Evolutionary conservation across 176 grass and related monocot species (phyloP), one percentile per base, ranked within the genome.

Genomic region (barley (Hordeum vulgare)): DNA sequence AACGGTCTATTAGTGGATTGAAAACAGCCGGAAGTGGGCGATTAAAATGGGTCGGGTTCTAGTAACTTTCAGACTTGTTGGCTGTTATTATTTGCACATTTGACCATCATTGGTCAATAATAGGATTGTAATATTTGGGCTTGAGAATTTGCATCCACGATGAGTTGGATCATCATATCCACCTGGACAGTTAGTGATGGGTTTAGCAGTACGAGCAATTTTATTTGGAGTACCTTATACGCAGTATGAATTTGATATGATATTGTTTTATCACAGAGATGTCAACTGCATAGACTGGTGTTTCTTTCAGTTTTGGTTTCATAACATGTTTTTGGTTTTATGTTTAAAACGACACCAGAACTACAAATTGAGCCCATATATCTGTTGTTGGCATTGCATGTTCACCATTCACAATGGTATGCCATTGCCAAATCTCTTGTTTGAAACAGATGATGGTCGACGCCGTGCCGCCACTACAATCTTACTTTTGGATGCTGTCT

Each of bases 321-420:
- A 27, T 27, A 5, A 14, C 21, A 9, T 37, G 31, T 17, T 72
- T 75, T 9, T 36, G 25, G 53, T 61, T 76, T 24, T 51, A 59
- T 63, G 11, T 71, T 72, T 9, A 25, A 28, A 51, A 51, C 82
- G 36, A 88, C 87, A 83, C 85, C 87, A 23, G 83, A 98, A 76
- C 76, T 95, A 15, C 90, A 95, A 84, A 87, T 93, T 80, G 89
- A 93, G 72, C 90, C 89, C 6, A 91, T 87, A 87, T 97, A 94
- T 86, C 90, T 91, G 41, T 84, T 98, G 61, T 98, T 93, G 87
- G 89, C 88, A 88, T 71, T 95, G 87, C 84, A 90, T 86, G 5
- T 97, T 91, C 81, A 97, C 86, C 21, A 88, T 98, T 89, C 92
- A 89, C 87, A 93, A 94, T 80, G 74, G 82, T 86, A 88, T 97